These are phyloP conservation scores for Neofusicoccum kwambonambiense DNA, from an alignment of 2,329 filamentous ascomycete genomes.

Conservation along the genomic window DNA sequence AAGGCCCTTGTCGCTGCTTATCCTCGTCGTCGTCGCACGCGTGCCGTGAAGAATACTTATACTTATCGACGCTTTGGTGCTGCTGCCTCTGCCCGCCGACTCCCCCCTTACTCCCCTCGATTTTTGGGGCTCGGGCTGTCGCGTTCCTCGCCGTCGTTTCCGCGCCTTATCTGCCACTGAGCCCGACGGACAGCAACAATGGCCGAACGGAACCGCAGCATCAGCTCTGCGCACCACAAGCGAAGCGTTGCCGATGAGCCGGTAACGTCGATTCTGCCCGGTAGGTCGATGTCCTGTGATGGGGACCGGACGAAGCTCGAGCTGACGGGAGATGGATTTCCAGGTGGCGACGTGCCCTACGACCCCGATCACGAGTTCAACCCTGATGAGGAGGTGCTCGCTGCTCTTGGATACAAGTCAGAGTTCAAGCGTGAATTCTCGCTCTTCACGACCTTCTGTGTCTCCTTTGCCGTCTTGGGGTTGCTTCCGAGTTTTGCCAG, in stretches of 20 bases:
- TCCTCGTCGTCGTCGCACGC: not conserved
- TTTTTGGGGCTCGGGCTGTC: no score
- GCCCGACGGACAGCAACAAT: slow-evolving; percentile 20
- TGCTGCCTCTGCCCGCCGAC: not conserved
- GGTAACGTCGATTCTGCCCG: slow-evolving; percentile 53
- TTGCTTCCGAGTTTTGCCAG: slow-evolving; percentile 69
- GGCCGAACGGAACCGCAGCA: slow-evolving; percentile 22
- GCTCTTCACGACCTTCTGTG: slow-evolving; percentile 72
- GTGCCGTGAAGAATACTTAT: not conserved
- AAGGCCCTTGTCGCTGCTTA: not conserved
- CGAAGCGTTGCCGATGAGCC: slow-evolving; percentile 48
- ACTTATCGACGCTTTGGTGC: not conserved
- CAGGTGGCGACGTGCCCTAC: slow-evolving; percentile 49
- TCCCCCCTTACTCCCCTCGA: not conserved
- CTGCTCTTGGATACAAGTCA: slow-evolving; percentile 61
- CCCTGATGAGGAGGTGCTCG: slow-evolving; percentile 61
- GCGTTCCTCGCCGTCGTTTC: no score
- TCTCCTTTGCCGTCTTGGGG: slow-evolving; percentile 71
- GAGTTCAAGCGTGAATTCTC: slow-evolving; percentile 71
- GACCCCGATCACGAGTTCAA: slow-evolving; percentile 45
- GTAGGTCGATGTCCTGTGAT: not conserved
- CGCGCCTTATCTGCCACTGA: not conserved
- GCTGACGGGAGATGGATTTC: not conserved
- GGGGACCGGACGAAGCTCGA: not conserved
- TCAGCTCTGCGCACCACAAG: slow-evolving; percentile 21